phyloP scores from a whole-genome alignment of 176 grass and related monocot species.

The Oryza coarctata region DNA sequence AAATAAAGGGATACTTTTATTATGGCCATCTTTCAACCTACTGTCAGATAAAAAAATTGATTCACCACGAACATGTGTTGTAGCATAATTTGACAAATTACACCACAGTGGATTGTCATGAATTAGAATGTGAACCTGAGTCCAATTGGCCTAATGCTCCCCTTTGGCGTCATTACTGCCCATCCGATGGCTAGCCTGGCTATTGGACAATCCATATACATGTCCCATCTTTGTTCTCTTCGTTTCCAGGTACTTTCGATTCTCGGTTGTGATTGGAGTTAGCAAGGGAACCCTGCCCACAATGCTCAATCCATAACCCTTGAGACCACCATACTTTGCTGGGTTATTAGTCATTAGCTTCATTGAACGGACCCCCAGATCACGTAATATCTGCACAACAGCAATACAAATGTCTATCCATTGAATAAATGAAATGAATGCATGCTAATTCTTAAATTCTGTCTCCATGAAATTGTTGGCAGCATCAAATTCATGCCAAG shows the following conservation, averaged over 20 bases:
- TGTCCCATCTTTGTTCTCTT: slow-evolving; percentile 92
- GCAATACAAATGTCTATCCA: background rate
- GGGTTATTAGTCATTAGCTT: slow-evolving; percentile 92
- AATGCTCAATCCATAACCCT: slow-evolving; percentile 86
- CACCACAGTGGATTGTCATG: slow-evolving; percentile 15
- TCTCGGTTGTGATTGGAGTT: slow-evolving; percentile 84
- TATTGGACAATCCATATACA: slow-evolving; percentile 51
- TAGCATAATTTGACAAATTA: background rate
- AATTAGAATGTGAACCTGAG: background rate
- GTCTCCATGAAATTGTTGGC: background rate
- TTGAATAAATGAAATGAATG: background rate
- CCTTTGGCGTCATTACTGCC: slow-evolving; percentile 12
- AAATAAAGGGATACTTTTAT: background rate
- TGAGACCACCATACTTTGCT: slow-evolving; percentile 77
- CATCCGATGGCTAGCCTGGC: slow-evolving; percentile 21
- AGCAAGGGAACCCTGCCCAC: slow-evolving; percentile 73
- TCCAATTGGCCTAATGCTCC: slow-evolving; percentile 26
- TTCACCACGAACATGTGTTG: slow-evolving; percentile 13
- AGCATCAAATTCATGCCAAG: background rate
- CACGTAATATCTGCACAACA: slow-evolving; percentile 60
- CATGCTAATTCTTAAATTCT: background rate
- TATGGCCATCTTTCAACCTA: slow-evolving; percentile 32
- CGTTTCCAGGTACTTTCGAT: slow-evolving; percentile 75
- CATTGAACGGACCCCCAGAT: slow-evolving; percentile 86
- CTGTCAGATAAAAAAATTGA: slow-evolving; percentile 20